Conservation (phyloP, 805 yeast species). For the Wickerhamiella alocasiicola region DNA sequence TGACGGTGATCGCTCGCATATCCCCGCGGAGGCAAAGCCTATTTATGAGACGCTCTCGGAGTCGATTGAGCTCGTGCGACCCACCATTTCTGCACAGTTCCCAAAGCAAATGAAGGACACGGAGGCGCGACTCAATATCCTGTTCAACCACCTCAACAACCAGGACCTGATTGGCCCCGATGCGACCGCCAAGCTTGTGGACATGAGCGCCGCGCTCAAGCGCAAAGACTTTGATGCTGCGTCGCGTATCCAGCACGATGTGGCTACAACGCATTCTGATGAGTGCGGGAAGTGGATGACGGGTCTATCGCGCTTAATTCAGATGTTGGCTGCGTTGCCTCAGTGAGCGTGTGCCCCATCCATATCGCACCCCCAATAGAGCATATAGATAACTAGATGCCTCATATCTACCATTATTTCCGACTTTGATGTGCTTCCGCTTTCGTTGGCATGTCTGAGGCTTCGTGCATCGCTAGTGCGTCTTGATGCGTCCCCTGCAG, state of each 20-base stretch:
- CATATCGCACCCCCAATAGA: no score
- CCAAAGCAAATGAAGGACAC: slow-evolving; percentile 65
- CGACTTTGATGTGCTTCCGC: no score
- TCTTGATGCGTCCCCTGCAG: no score
- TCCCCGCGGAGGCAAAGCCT: slow-evolving; percentile 45
- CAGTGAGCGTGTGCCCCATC: neutral
- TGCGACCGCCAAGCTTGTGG: slow-evolving; percentile 41
- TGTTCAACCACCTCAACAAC: slow-evolving; percentile 68
- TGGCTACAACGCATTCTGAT: slow-evolving; percentile 50
- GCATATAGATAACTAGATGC: no score
- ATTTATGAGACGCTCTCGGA: slow-evolving; percentile 45
- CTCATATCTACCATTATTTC: no score
- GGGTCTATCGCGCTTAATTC: slow-evolving; percentile 79
- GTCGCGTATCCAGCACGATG: slow-evolving; percentile 33
- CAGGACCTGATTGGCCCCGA: slow-evolving; percentile 34
- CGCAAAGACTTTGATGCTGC: slow-evolving; percentile 50
- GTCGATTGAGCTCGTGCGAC: slow-evolving; percentile 51
- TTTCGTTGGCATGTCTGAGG: no score
- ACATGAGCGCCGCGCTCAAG: slow-evolving; percentile 39
- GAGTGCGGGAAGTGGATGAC: slow-evolving; percentile 88
- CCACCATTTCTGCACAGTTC: slow-evolving; percentile 62
- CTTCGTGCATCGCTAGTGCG: no score
- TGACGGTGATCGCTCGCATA: slow-evolving; percentile 55
- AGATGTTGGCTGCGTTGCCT: slow-evolving; percentile 35
- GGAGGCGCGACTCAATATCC: slow-evolving; percentile 63